Conservation (phyloP, 257 asterid species). For the Solanum chmielewskii region DNA sequence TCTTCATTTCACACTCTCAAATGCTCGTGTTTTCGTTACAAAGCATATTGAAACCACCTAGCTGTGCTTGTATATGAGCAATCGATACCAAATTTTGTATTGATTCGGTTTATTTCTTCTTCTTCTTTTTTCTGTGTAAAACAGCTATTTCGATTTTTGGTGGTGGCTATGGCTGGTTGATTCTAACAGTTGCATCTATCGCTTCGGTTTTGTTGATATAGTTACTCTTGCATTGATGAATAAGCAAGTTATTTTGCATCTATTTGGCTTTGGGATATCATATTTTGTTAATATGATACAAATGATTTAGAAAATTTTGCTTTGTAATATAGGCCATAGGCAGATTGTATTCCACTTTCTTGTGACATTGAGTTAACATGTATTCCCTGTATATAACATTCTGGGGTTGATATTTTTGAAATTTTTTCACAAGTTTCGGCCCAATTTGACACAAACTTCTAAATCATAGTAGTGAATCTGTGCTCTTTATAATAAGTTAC, state of each 20-base stretch:
- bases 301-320: not conserved
- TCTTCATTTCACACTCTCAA: not conserved
- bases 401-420: not conserved
- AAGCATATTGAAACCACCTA: not conserved
- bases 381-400: not conserved
- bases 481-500: not conserved
- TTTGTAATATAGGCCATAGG: not conserved
- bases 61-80: not conserved
- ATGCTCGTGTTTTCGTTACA: not conserved
- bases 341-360: not conserved
- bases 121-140: not conserved
- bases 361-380: not conserved
- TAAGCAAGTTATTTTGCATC: not conserved
- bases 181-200: slow-evolving; percentile 14
- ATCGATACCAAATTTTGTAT: not conserved
- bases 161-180: slow-evolving; percentile 20
- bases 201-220: slow-evolving; percentile 15
- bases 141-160: slow-evolving; percentile 15
- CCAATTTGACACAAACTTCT: not conserved
- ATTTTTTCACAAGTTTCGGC: not conserved
- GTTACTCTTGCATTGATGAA: not conserved
- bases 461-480: not conserved
- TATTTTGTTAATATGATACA: not conserved
- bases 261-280: not conserved
- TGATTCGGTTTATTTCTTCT: not conserved